Evolutionary conservation across 139 green algal genomes (phyloP).

Genomic region (Chloropicon primus): DNA sequence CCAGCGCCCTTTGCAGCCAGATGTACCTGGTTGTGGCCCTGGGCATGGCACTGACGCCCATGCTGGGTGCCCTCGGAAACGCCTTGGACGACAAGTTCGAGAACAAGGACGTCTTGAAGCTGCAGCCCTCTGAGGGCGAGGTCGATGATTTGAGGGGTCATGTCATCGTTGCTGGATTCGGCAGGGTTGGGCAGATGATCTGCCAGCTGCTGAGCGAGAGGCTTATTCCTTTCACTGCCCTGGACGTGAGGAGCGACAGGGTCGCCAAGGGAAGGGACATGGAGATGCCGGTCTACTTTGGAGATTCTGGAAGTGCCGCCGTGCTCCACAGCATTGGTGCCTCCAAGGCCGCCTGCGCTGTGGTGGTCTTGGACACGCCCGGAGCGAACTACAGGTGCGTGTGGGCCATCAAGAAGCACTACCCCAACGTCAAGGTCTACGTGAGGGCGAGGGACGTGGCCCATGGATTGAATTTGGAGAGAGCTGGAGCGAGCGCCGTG

Average conservation of each 20-base stretch:
- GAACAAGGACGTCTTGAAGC: conserved; percentile 37
- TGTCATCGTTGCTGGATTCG: conserved; percentile 90
- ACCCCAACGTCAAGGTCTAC: conserved; percentile 71
- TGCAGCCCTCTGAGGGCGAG: conserved; percentile 25
- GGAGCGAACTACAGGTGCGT: conserved; percentile 86
- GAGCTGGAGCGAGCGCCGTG: conserved; percentile 81
- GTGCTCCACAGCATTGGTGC: conserved; percentile 66
- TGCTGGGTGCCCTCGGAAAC: conserved; percentile 68
- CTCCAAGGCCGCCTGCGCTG: conserved; percentile 59
- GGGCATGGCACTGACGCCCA: conserved; percentile 92
- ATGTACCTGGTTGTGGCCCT: conserved; percentile 93
- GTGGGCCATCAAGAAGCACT: conserved; percentile 66
- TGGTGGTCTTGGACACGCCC: conserved; percentile 83
- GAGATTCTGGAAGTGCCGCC: conserved; percentile 67
- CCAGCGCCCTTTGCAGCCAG: conserved; percentile 48
- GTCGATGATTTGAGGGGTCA: conserved; percentile 65
- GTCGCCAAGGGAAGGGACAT: conserved; percentile 46
- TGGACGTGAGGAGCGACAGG: conserved; percentile 66
- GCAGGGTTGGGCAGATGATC: conserved; percentile 77
- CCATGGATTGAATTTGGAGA: conserved; percentile 89
- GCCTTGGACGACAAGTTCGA: conserved; percentile 66
- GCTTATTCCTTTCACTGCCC: conserved; percentile 92
- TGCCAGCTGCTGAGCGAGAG: conserved; percentile 82
- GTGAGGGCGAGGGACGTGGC: conserved; percentile 90
- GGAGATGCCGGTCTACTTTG: conserved; percentile 96